A percentile compares a stretch with the other conserved stretches of the same genome.
phyloP scores from a whole-genome alignment of 805 yeast species.

The Danielia oregonensis region DNA sequence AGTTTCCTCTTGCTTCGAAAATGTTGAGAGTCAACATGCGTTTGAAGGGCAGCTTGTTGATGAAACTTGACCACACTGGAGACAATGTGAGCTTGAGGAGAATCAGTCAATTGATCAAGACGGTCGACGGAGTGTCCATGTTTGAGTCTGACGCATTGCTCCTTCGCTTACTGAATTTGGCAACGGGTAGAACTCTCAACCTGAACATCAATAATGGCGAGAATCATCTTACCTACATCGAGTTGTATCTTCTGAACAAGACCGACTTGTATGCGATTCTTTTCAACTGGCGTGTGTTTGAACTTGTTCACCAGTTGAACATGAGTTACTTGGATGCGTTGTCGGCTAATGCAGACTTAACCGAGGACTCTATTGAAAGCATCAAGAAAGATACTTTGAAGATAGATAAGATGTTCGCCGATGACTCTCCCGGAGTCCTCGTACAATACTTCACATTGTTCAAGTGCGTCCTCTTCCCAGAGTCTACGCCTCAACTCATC shows the following conservation, averaged over 20 bases:
- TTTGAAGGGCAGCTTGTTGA: conserved; percentile 22
- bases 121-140: conserved; percentile 29
- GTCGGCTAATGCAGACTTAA: conserved; percentile 6
- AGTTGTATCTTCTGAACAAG: conserved; percentile 20
- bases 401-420: conserved; percentile 11
- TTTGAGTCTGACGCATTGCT: conserved; percentile 26
- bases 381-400: conserved; percentile 13
- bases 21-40: conserved; percentile 23
- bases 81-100: conserved; percentile 18
- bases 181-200: conserved; percentile 21
- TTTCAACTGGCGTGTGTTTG: conserved; percentile 36
- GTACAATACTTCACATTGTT: conserved; percentile 21
- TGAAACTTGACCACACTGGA: conserved; percentile 30
- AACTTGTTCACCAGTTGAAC: conserved; percentile 30
- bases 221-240: conserved; percentile 29
- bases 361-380: conserved; percentile 11
- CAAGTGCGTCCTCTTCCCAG: conserved; percentile 21
- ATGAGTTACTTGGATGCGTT: conserved; percentile 22
- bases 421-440: conserved; percentile 5
- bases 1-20: conserved; percentile 17
- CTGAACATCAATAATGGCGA: conserved; percentile 23
- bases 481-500: conserved; percentile 17
- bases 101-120: conserved; percentile 23
- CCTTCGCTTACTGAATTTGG: conserved; percentile 26
- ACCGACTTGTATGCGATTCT: conserved; percentile 24